Evolutionary conservation across 768 basidiomycete genomes (phyloP).

Genomic region (Lactifluus pinguis): DNA sequence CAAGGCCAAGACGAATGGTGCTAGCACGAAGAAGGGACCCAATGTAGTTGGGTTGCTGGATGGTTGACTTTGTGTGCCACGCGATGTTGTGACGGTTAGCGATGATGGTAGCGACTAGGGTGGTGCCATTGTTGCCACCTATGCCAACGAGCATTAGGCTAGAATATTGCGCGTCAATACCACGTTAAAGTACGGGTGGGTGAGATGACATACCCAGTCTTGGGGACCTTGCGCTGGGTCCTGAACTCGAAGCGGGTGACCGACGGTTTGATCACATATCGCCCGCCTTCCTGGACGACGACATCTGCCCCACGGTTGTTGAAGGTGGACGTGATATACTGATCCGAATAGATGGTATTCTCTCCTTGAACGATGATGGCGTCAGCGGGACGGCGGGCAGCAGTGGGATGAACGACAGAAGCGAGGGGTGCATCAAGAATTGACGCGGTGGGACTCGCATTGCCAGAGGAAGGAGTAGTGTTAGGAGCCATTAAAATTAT

Average conservation of each 20-base stretch:
- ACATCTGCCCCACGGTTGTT: slow-evolving; percentile 71
- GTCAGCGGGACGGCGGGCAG: slow-evolving; percentile 61
- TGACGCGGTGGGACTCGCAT: slow-evolving; percentile 49
- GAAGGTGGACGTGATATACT: slow-evolving; percentile 77
- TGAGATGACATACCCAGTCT: slow-evolving; percentile 63
- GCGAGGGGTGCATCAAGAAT: slow-evolving; percentile 61
- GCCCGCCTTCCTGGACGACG: slow-evolving; percentile 52
- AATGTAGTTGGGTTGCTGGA: slow-evolving; percentile 95
- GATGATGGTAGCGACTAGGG: slow-evolving; percentile 87
- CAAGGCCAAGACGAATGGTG: slow-evolving; percentile 84
- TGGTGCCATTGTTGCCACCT: slow-evolving; percentile 96
- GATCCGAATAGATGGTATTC: slow-evolving; percentile 72
- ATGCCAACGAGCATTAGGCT: slow-evolving; percentile 96
- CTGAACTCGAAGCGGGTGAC: slow-evolving; percentile 82
- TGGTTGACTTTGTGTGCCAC: slow-evolving; percentile 89
- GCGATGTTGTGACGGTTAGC: slow-evolving; percentile 92
- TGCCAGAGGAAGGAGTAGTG: slow-evolving; percentile 46
- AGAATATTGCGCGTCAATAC: slow-evolving; percentile 8
- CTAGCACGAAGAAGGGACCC: slow-evolving; percentile 95
- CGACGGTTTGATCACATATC: slow-evolving; percentile 71
- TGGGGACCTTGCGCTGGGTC: slow-evolving; percentile 76
- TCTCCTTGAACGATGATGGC: slow-evolving; percentile 75
- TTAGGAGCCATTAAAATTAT: slow-evolving; percentile 40
- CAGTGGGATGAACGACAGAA: slow-evolving; percentile 74
- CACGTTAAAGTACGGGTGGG: background rate